phyloP scores from a whole-genome alignment of 805 yeast species.

The Suhomyces sp. region DNA sequence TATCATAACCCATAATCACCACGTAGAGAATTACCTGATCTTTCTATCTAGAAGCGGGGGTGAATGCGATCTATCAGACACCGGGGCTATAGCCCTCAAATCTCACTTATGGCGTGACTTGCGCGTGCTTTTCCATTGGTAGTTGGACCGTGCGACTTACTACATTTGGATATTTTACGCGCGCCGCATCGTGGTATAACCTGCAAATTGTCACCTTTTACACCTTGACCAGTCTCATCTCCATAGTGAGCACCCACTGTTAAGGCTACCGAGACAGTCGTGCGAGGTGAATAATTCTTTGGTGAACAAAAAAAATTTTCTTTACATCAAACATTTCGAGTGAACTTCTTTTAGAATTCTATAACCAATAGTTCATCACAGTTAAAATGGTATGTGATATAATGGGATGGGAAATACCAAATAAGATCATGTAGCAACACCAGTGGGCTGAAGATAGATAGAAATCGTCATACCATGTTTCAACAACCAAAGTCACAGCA shows the following conservation, averaged over 20 bases:
- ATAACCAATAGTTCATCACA: slow-evolving; percentile 8
- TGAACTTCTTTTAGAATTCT: slow-evolving; percentile 4
- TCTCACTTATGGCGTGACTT: neutral
- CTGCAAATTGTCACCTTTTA: neutral
- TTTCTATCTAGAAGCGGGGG: neutral
- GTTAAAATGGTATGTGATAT: slow-evolving; percentile 10
- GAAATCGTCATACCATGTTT: neutral
- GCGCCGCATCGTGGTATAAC: neutral
- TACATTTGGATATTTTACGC: neutral
- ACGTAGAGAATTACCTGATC: neutral
- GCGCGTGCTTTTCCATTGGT: neutral
- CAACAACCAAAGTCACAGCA: neutral
- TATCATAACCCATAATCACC: neutral
- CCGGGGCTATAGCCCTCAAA: neutral
- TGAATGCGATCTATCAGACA: neutral
- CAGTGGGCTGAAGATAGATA: neutral
- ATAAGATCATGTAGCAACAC: neutral
- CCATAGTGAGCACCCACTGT: neutral
- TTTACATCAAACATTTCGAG: neutral
- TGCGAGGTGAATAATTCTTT: neutral
- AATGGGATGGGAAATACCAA: neutral
- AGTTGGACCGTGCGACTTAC: neutral
- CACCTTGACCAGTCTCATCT: neutral
- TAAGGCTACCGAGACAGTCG: slow-evolving; percentile 1
- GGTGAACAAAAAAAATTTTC: slow-evolving; percentile 8